These are phyloP conservation scores for Suillus plorans DNA, from an alignment of 768 basidiomycete genomes.

Conservation along the genomic window DNA sequence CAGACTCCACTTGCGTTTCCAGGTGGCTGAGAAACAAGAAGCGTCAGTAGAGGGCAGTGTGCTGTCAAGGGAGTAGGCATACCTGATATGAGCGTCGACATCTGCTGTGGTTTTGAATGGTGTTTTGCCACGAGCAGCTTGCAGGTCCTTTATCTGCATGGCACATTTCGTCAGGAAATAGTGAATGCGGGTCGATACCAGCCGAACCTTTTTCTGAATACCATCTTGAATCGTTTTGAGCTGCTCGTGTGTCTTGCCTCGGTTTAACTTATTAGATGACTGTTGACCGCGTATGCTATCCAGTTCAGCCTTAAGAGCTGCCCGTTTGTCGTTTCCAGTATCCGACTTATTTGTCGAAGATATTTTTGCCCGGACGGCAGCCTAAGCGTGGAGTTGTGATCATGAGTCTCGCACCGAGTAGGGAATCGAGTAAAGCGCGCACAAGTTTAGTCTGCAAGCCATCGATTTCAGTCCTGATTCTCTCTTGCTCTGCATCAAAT, in stretches of 20 bases:
- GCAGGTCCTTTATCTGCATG: slow-evolving; percentile 78
- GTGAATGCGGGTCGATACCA: neutral
- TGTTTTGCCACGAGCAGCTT: slow-evolving; percentile 75
- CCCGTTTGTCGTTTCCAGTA: slow-evolving; percentile 69
- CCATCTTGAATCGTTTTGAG: slow-evolving; percentile 76
- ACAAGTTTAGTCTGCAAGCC: slow-evolving; percentile 77
- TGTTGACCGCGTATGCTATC: slow-evolving; percentile 79
- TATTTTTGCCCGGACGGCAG: slow-evolving; percentile 75
- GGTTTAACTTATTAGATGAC: slow-evolving; percentile 67
- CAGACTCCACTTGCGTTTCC: slow-evolving; percentile 91
- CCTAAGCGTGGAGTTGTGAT: slow-evolving; percentile 39
- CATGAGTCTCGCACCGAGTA: neutral
- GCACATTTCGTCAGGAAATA: slow-evolving; percentile 7
- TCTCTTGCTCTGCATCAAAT: slow-evolving; percentile 86
- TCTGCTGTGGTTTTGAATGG: slow-evolving; percentile 82
- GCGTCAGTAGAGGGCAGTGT: slow-evolving; percentile 6
- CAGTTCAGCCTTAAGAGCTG: slow-evolving; percentile 74
- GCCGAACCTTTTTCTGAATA: slow-evolving; percentile 75
- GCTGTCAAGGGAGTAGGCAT: slow-evolving; percentile 26
- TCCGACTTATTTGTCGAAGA: slow-evolving; percentile 57
- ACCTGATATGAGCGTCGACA: slow-evolving; percentile 87
- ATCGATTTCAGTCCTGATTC: slow-evolving; percentile 82
- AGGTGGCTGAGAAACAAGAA: slow-evolving; percentile 53
- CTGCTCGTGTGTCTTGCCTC: slow-evolving; percentile 74
- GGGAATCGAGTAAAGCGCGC: slow-evolving; percentile 28